These are phyloP conservation scores for Ogataea sp. DNA, from an alignment of 805 yeast species.

Conservation along the genomic window DNA sequence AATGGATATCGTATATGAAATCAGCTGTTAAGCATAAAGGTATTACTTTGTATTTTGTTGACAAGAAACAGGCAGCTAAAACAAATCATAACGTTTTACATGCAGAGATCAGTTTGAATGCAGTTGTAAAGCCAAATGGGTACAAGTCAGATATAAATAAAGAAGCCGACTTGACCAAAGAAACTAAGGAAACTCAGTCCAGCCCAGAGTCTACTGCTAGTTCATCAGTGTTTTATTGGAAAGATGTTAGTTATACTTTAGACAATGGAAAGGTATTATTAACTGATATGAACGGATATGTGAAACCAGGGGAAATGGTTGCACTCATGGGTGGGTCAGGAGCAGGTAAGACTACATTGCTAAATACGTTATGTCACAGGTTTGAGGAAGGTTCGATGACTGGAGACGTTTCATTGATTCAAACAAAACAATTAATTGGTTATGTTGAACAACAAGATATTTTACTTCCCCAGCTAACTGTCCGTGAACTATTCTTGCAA, in stretches of 20 bases:
- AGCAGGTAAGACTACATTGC: conserved; percentile 42
- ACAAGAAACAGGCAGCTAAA: neutral
- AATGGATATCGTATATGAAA: conserved; percentile 3
- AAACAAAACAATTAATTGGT: conserved; percentile 30
- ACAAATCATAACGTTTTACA: too few relatives aligned
- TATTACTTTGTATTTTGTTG: neutral
- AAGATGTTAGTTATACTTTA: conserved; percentile 16
- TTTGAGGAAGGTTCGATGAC: conserved; percentile 16
- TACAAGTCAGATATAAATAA: too few relatives aligned
- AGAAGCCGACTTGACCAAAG: neutral
- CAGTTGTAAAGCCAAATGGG: conserved; percentile 3
- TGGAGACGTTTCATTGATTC: conserved; percentile 37
- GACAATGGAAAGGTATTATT: conserved; percentile 16
- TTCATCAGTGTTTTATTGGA: conserved; percentile 9
- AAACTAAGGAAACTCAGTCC: conserved; percentile 1
- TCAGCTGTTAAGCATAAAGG: neutral
- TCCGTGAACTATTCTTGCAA: conserved; percentile 37
- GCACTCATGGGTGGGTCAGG: conserved; percentile 43
- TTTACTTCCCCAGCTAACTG: conserved; percentile 37
- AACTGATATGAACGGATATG: conserved; percentile 19
- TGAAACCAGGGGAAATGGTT: conserved; percentile 32
- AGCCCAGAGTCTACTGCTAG: conserved; percentile 5
- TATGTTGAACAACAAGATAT: conserved; percentile 49
- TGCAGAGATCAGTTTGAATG: too few relatives aligned
- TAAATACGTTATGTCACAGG: conserved; percentile 39